Base-by-base conservation (phyloP, 1,284 basidiomycete species). In the Ceratobasidium sp. region DNA sequence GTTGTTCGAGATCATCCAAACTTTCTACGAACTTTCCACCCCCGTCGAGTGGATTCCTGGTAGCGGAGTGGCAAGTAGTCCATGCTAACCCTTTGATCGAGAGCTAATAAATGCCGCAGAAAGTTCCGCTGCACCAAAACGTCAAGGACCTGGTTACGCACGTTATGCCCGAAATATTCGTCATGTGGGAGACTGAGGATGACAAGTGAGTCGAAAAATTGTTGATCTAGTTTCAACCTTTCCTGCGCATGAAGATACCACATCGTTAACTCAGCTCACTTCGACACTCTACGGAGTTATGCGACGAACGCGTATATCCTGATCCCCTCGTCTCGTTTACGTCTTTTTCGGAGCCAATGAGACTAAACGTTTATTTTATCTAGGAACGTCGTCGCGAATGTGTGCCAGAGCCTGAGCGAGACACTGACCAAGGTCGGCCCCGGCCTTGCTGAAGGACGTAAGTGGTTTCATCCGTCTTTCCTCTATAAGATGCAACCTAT, bases 121-220 rank as follows among this genome's bases (percentile, higher is more conserved):
- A 80, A 72, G 79, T 82, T 46, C 88, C 91, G 53, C 83, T 98
- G 73, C 87, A 92, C 76, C 82, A 84, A 48, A 89, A 89, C 73
- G 94, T 98, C 74, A 89, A 88, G 78, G 89, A 95, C 77, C 86
- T 99, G 56, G 88, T 95, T 74, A 85, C 87, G 33, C 89, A 92
- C 76, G 86, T 91, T 66, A 81, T 98, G 58, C 87, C 87, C 9
- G 85, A 88, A 56, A 85, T 99, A 53, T 81, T 98, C 76, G 92
- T 95, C 74, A 90, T 95, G 86, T 98, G 94, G 83, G 90, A 92
- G 79, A 89, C 90, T 9, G 96, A 99, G 82, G 97, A 99, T 79
- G 96, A 98, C 84, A 96, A 97, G 96, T 98, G 79, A 85, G 96
- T 89, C 1, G 72, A 62, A 62, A n/a, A 60, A 69, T 75, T 67